Evolutionary conservation across 768 basidiomycete genomes (phyloP), one percentile per base, ranked within the genome.

Genomic region (Rhodosporidiobolus sp.): DNA sequence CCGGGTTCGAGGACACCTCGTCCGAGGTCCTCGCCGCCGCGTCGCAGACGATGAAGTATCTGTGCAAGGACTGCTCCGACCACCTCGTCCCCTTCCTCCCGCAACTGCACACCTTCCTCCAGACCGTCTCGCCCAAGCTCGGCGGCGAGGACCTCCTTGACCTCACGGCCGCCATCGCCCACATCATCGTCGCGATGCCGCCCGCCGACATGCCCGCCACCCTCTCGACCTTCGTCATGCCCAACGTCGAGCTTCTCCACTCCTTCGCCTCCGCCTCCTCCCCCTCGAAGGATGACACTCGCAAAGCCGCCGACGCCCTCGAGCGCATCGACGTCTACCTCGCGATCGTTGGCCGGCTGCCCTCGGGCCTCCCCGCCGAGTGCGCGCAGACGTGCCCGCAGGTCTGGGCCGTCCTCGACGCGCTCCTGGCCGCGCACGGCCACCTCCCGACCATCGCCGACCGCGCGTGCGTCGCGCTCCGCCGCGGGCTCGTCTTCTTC

Each of bases 281-380:
- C 4, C 84, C 87, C 0, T 88, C 88, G 19, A 89, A 89, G 80
- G 86, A 88, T 67, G 90, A 94, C 72, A 81, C 93, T 32, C 84
- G 87, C 32, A 66, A 54, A 12, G 69, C 56, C 22, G 52, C 38
- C 93, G 94, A 92, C 80, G 88, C 88, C 4, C 83, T 99, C 34
- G 95, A 98, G 79, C 94, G 93, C 77, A 83, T 99, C 46, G 94
- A 97, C 80, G 86, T 88, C n/a, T 94, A 95, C 88, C 84, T 99
- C 26, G 85, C 86, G 67, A 87, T 94, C 65, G 86, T 98, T 61
- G 86, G 87, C 35, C 86, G 88, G 17, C 32, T 72, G 0, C 89
- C 92, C 20, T 89, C 92, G 65, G 88, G 89, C 35, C 83, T 98
- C 2, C 95, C 95, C 24, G 78, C 85, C 30, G 84, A 88, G 6